Evolutionary conservation across 352 stramenopile genomes (phyloP), one percentile per base, ranked within the genome.

Genomic region (Phytopythium helicoides): DNA sequence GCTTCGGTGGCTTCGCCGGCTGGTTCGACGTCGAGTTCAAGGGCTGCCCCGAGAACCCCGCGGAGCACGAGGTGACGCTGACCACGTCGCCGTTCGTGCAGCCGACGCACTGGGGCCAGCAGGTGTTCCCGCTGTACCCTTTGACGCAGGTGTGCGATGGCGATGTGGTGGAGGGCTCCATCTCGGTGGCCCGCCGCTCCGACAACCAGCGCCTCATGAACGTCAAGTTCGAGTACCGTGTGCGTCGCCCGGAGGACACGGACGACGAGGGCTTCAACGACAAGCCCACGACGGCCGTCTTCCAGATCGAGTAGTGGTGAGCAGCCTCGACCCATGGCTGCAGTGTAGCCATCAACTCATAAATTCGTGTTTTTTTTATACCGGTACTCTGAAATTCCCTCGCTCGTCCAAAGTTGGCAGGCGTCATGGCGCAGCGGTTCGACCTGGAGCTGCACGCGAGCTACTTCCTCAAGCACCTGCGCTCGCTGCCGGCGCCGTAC

Each of bases 21-120:
- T 99, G 98, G 98, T 99, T 99, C 66, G 98, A 98, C 58, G 90
- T 98, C n/a, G 95, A 99, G 65, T 99, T 99, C 70, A 94, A 87
- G 56, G 96, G 96, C 37, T 90, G 67, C 52, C 52, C 59, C 1
- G 73, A 94, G 52, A 86, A 92, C 56, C 86, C 86, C 10, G 86
- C 81, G 19, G 14, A 74, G 57, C 86, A 82, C 60, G 64, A 83
- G 33, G 78, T 98, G 49, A 94, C 76, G 51, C 87, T 98, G 21
- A 92, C 81, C 40, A 98, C 93, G 39, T 94, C 87, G 41, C 94
- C 93, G 6, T 95, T 90, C 45, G 83, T 95, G 62, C 81, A 94
- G 70, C 79, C 83, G 35, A 95, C 86, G 46, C 86, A 95, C 66
- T 95, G 86, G 86, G 86, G 82, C 9, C 86, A 95, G 65, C 86